These are phyloP conservation scores for Staphylotrichum tortipilum DNA, from an alignment of 495 filamentous ascomycete species.

Conservation along the genomic window DNA sequence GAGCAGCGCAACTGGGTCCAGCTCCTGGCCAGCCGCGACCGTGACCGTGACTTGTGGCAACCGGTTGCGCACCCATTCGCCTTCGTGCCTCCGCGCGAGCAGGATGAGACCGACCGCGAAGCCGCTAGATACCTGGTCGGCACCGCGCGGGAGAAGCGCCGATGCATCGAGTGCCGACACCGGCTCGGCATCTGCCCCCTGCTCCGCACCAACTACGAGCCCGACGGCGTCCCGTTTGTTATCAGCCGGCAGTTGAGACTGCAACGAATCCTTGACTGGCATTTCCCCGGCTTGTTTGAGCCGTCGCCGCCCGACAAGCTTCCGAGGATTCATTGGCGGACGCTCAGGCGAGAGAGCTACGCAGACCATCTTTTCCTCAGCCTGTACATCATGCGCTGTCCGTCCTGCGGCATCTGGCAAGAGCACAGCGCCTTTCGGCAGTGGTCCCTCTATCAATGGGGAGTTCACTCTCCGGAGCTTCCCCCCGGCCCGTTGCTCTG, in stretches of 20 bases:
- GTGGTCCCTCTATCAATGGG: not conserved
- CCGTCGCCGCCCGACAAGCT: not conserved
- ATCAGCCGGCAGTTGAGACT: not conserved
- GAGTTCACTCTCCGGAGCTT: not conserved
- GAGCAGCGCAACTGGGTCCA: not conserved
- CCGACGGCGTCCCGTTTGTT: not conserved
- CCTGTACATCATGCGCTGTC: not conserved
- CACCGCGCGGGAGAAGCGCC: slow-evolving; percentile 10
- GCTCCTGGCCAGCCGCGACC: not conserved
- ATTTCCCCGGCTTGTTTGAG: not conserved
- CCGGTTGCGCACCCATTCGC: not conserved
- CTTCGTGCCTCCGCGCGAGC: not conserved
- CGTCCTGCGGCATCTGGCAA: slow-evolving; percentile 1
- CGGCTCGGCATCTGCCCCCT: not conserved
- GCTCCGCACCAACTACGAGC: not conserved
- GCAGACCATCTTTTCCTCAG: no score
- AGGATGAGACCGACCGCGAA: not conserved
- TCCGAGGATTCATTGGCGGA: no score
- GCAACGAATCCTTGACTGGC: not conserved
- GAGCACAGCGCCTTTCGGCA: not conserved
- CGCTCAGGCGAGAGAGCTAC: no score
- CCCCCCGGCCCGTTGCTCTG: not conserved
- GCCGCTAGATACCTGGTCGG: slow-evolving; percentile 6
- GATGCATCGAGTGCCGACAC: slow-evolving; percentile 4
- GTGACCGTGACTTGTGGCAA: not conserved